phyloP scores from a whole-genome alignment of 306 rosid species.

The Trifolium subterraneum region DNA sequence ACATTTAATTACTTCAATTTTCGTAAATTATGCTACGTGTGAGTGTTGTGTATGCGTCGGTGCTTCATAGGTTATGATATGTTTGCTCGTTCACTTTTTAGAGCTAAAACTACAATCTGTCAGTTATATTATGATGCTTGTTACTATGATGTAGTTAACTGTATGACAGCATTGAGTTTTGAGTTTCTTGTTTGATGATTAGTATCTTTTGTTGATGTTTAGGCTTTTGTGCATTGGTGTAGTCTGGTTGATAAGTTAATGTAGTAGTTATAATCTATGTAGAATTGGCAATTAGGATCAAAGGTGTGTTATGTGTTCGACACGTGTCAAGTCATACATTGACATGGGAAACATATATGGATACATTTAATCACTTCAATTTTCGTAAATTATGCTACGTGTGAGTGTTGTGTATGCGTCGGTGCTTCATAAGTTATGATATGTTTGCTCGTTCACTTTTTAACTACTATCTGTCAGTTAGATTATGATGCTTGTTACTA shows the following conservation, averaged over 20 bases:
- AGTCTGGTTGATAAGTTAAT: neutral
- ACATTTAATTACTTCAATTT: neutral
- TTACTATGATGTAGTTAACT: neutral
- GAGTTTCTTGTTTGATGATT: constrained; percentile 1
- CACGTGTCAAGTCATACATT: neutral
- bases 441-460: neutral
- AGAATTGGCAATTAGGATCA: neutral
- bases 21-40: neutral
- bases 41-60: neutral
- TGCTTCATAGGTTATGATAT: neutral
- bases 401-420: neutral
- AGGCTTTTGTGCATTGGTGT: neutral
- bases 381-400: neutral
- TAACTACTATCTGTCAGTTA: neutral
- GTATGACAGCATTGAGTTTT: constrained; percentile 26
- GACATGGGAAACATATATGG: neutral
- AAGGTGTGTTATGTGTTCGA: neutral
- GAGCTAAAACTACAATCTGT: neutral
- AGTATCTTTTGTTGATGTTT: neutral
- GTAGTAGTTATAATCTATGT: too few species aligned
- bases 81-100: neutral
- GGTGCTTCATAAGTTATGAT: neutral
- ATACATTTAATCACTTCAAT: neutral
- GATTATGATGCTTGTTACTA: neutral
- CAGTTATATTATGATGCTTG: neutral